Evolutionary conservation across 148 eudicot species (phyloP), one percentile per base, ranked within the genome.

Genomic region (Talinum fruticosum): DNA sequence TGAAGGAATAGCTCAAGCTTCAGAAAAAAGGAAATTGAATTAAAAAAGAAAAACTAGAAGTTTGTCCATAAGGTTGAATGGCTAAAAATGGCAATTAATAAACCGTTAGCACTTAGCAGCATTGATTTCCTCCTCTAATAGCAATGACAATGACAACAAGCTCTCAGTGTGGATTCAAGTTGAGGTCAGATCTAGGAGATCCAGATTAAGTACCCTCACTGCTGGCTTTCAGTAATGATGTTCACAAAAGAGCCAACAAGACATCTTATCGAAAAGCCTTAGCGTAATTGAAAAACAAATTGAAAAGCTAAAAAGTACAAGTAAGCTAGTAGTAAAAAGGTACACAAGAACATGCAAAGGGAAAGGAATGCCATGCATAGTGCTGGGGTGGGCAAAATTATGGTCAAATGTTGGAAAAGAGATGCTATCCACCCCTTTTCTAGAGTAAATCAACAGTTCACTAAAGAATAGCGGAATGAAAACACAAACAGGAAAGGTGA

Each of bases 1-100:
- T 37, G 24, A 33, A 72, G 28, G 21, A 66, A 26, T n/a, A 38
- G 44, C 57, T 24, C 78, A 74, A 37, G 53, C 51, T 71, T 62
- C 26, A 30, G 54, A 34, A 28, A 68, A 51, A 35, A 33, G 23
- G 41, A 65, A 32, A 34, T 45, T 79, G 53, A 35, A 66, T 19
- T 14, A 61, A 14, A 64, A 33, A 32, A 32, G 12, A 41, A 53
- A 32, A 59, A 1, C 26, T 26, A 65, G 24, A 18, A 51, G 4
- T 66, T 29, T 36, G 8, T 35, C 34, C 30, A 47, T n/a, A 28
- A 71, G 30, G 23, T n/a, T 29, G 71, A 23, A 29, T 6, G 59
- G 37, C 59, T 0, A 38, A 33, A n/a, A 54, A 41, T 16, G 61
- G 44, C 64, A 59, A 23, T 28, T 12, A 7, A 62, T 10, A 23